Evolutionary conservation across 306 rosid species (phyloP).

Genomic region (Sphenostylis stenocarpa): DNA sequence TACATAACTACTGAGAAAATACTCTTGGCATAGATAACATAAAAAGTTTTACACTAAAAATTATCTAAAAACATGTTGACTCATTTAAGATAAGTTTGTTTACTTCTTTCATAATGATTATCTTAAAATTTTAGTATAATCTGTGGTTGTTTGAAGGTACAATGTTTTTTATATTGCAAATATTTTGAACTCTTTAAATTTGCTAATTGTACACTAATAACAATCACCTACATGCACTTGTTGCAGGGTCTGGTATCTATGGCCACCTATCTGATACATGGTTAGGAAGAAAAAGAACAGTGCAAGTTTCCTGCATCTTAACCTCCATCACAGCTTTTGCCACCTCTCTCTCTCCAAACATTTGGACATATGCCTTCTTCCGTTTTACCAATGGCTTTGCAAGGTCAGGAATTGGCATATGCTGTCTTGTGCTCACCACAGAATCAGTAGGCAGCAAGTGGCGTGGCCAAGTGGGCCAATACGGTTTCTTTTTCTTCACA

Average conservation of each 20-base stretch:
- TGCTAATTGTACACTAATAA: not conserved
- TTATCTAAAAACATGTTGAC: too few species aligned
- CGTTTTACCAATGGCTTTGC: constrained; percentile 32
- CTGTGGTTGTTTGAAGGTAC: not conserved
- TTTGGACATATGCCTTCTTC: constrained; percentile 28
- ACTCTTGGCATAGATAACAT: not conserved
- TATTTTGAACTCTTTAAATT: not conserved
- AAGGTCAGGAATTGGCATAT: constrained; percentile 39
- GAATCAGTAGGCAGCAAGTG: constrained; percentile 33
- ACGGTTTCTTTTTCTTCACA: constrained; percentile 40
- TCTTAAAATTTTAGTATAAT: not conserved
- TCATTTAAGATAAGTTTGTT: too few species aligned
- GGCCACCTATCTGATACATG: constrained; percentile 34
- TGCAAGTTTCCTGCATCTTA: constrained; percentile 29
- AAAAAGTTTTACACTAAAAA: not conserved
- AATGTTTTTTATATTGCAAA: too few species aligned
- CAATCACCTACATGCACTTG: not conserved
- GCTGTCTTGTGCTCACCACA: constrained; percentile 35
- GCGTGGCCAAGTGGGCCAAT: constrained; percentile 39
- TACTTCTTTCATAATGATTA: too few species aligned
- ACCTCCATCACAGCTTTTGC: constrained; percentile 33
- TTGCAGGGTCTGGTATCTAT: constrained; percentile 36
- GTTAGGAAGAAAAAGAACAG: constrained; percentile 39
- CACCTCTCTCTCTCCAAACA: constrained; percentile 32
- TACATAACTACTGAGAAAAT: not conserved